Conservation (phyloP, 257 asterid genomes). For the Avicennia marina region DNA sequence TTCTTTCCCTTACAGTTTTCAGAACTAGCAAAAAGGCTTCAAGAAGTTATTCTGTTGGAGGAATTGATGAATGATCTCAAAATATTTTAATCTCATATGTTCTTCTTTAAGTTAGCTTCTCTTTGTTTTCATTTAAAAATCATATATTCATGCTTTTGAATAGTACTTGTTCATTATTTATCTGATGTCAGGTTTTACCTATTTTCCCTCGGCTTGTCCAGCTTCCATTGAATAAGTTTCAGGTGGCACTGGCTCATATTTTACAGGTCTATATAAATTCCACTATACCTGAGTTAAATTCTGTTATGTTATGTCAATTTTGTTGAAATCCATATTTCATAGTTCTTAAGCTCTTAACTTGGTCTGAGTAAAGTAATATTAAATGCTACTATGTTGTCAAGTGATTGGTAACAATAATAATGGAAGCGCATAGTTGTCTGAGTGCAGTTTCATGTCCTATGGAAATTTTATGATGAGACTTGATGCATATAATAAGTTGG, state of each 20-base stretch:
- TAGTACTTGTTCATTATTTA: slow-evolving; percentile 3
- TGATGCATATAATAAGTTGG: too few species aligned
- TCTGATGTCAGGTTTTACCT: slow-evolving; percentile 69
- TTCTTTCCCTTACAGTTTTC: neutral
- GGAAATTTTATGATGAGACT: too few species aligned
- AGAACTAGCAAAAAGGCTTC: slow-evolving; percentile 6
- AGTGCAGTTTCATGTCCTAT: too few species aligned
- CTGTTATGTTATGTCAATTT: too few species aligned
- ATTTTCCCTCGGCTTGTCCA: slow-evolving; percentile 86
- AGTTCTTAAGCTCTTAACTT: neutral
- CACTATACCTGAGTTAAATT: neutral
- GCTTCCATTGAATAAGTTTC: slow-evolving; percentile 90
- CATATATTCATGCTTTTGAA: neutral
- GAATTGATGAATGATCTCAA: neutral
- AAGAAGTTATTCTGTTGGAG: slow-evolving; percentile 5
- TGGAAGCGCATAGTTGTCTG: too few species aligned
- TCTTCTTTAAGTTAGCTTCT: too few species aligned
- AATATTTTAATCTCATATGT: neutral
- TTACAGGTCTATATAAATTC: slow-evolving; percentile 55
- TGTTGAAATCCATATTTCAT: neutral
- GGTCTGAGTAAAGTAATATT: neutral
- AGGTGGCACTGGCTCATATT: slow-evolving; percentile 92
- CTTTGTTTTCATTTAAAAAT: too few species aligned
- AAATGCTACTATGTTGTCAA: too few species aligned
- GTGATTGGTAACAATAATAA: too few species aligned